phyloP scores from a whole-genome alignment of 2,329 filamentous ascomycete genomes.

The Leptographium galeiforme region DNA sequence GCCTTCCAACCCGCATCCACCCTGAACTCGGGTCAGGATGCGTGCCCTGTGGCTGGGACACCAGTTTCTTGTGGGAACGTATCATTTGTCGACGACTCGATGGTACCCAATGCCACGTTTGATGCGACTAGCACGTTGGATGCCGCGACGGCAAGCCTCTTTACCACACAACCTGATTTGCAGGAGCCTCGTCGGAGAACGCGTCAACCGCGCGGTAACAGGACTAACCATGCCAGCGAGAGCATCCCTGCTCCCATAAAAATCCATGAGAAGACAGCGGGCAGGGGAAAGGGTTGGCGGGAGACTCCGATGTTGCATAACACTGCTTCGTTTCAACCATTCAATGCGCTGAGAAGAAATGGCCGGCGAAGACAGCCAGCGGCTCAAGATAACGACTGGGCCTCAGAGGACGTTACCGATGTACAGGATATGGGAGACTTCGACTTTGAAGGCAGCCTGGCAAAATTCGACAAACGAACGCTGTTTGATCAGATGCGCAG shows the following conservation, averaged over 20 bases:
- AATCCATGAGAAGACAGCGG: conserved; percentile 10
- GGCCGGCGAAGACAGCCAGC: conserved; percentile 25
- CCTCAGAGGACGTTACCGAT: conserved; percentile 89
- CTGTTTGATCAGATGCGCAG: conserved; percentile 87
- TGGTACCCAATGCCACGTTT: not conserved
- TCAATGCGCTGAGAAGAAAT: conserved; percentile 43
- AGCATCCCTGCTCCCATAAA: conserved; percentile 14
- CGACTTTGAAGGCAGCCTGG: conserved; percentile 78
- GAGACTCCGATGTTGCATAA: conserved; percentile 48
- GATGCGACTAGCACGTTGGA: not conserved
- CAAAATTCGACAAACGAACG: conserved; percentile 86
- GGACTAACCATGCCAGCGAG: conserved; percentile 12
- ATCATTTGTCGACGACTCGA: not conserved
- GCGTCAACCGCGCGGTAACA: conserved; percentile 18
- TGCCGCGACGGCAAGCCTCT: not conserved
- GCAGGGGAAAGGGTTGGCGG: conserved; percentile 42
- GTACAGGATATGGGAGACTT: conserved; percentile 90
- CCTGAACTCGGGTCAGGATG: conserved; percentile 5
- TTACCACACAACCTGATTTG: not conserved
- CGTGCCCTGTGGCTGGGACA: not conserved
- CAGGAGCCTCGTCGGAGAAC: conserved; percentile 12
- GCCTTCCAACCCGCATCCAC: not conserved
- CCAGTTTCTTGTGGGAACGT: not conserved
- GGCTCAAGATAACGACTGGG: conserved; percentile 77
- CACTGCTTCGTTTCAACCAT: conserved; percentile 49